Conservation (phyloP, 2,329 filamentous ascomycete species). For the Biscogniauxia mediterranea region DNA sequence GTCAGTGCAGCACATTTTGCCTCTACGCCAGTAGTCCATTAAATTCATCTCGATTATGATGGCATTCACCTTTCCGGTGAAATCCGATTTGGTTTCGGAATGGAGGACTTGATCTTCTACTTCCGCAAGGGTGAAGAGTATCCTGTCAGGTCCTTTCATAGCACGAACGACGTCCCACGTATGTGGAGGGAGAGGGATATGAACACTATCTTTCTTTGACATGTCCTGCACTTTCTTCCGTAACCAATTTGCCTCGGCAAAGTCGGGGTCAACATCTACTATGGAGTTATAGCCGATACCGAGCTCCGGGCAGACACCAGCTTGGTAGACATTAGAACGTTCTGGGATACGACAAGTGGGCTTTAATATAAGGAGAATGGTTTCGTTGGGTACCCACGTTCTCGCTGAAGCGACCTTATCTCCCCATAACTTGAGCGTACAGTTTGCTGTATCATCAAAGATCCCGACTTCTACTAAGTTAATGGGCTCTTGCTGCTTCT, state of each 20-base stretch:
- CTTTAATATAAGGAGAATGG: slow-evolving; percentile 49
- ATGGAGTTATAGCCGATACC: slow-evolving; percentile 42
- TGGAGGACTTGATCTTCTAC: slow-evolving; percentile 41
- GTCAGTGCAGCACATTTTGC: slow-evolving; percentile 40
- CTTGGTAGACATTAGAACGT: background rate
- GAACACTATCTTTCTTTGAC: slow-evolving; percentile 48
- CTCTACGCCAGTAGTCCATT: slow-evolving; percentile 29
- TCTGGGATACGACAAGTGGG: slow-evolving; percentile 30
- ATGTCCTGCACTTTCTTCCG: slow-evolving; percentile 46
- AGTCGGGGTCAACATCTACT: slow-evolving; percentile 54
- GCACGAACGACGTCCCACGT: slow-evolving; percentile 37
- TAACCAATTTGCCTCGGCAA: slow-evolving; percentile 53
- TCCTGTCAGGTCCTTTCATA: slow-evolving; percentile 32
- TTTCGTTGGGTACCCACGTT: slow-evolving; percentile 45
- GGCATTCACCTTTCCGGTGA: slow-evolving; percentile 41
- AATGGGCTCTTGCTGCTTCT: slow-evolving; percentile 44
- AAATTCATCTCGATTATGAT: slow-evolving; percentile 34
- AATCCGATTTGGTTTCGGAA: slow-evolving; percentile 27
- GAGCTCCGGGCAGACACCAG: slow-evolving; percentile 19
- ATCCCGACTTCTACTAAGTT: slow-evolving; percentile 50
- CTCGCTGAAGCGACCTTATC: slow-evolving; percentile 44
- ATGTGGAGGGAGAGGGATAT: slow-evolving; percentile 45
- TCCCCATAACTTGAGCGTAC: slow-evolving; percentile 54
- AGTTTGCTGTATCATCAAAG: slow-evolving; percentile 57
- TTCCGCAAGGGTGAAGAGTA: slow-evolving; percentile 42